These are phyloP conservation scores for Aspergillus ostianus DNA, from an alignment of 495 filamentous ascomycete genomes.

Conservation along the genomic window DNA sequence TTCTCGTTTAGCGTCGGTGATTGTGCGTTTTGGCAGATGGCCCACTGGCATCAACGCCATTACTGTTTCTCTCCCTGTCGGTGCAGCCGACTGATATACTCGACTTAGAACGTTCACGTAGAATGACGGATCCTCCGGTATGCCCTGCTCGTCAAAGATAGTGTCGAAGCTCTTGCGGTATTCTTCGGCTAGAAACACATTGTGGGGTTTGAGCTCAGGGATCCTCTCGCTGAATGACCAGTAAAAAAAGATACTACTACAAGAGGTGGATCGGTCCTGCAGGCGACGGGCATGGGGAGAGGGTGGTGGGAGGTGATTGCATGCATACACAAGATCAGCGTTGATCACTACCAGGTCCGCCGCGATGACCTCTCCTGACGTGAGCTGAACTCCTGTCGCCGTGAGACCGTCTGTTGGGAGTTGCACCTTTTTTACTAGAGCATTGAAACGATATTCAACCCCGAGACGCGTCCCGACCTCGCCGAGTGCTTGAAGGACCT, in stretches of 20 bases:
- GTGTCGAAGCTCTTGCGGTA: slow-evolving; percentile 67
- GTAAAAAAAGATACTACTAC: slow-evolving; percentile 72
- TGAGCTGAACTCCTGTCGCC: slow-evolving; percentile 55
- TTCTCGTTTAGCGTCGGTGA: slow-evolving; percentile 29
- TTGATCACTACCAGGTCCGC: slow-evolving; percentile 66
- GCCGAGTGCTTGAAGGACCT: slow-evolving; percentile 55
- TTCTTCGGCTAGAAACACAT: slow-evolving; percentile 70
- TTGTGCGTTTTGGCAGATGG: slow-evolving; percentile 27
- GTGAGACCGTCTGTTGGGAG: slow-evolving; percentile 38
- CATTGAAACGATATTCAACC: slow-evolving; percentile 55
- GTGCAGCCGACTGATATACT: slow-evolving; percentile 63
- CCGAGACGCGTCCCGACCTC: slow-evolving; percentile 54
- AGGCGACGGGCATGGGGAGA: slow-evolving; percentile 48
- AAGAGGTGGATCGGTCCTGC: slow-evolving; percentile 50
- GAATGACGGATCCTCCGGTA: slow-evolving; percentile 65
- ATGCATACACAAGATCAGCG: slow-evolving; percentile 68
- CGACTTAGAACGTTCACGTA: slow-evolving; percentile 71
- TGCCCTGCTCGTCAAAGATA: slow-evolving; percentile 63
- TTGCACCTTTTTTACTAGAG: slow-evolving; percentile 48
- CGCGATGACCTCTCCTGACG: slow-evolving; percentile 46
- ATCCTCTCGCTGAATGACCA: slow-evolving; percentile 59
- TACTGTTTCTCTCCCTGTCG: slow-evolving; percentile 56
- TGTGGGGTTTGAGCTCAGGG: slow-evolving; percentile 62
- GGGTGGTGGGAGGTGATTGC: slow-evolving; percentile 59
- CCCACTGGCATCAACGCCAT: slow-evolving; percentile 68